These are phyloP conservation scores for Canavalia ensiformis DNA, from an alignment of 306 rosid genomes.

Conservation along the genomic window DNA sequence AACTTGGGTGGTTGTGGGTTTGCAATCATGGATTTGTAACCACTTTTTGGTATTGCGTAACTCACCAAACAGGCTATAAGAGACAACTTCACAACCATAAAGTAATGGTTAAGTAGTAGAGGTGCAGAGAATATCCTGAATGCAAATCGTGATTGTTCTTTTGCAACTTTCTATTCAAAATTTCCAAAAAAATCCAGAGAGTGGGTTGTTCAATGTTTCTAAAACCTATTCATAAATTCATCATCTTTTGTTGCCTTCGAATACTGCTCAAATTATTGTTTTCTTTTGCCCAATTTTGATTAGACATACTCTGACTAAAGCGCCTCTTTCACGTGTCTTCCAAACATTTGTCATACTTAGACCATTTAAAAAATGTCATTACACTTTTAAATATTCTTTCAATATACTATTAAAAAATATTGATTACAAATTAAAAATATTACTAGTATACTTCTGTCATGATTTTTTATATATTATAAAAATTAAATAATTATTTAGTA, in stretches of 20 bases:
- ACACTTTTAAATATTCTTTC: no score
- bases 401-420: no score
- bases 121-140: conserved; percentile 44
- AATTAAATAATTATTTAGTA: no score
- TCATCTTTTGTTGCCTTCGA: conserved; percentile 43
- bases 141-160: neutral
- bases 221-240: conserved; percentile 34
- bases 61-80: conserved; percentile 34
- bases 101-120: conserved; percentile 24
- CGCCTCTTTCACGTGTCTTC: neutral
- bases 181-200: neutral
- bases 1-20: conserved; percentile 7
- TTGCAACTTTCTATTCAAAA: neutral
- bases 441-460: no score
- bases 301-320: conserved; percentile 34
- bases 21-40: conserved; percentile 32
- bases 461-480: no score
- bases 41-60: conserved; percentile 38
- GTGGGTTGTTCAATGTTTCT: conserved; percentile 38
- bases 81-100: conserved; percentile 40
- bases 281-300: conserved; percentile 11
- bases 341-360: neutral
- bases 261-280: neutral
- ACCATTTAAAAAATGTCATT: no score
- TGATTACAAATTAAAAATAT: no score